Conservation (phyloP, 1,284 basidiomycete genomes). For the Austroboletus niveus region DNA sequence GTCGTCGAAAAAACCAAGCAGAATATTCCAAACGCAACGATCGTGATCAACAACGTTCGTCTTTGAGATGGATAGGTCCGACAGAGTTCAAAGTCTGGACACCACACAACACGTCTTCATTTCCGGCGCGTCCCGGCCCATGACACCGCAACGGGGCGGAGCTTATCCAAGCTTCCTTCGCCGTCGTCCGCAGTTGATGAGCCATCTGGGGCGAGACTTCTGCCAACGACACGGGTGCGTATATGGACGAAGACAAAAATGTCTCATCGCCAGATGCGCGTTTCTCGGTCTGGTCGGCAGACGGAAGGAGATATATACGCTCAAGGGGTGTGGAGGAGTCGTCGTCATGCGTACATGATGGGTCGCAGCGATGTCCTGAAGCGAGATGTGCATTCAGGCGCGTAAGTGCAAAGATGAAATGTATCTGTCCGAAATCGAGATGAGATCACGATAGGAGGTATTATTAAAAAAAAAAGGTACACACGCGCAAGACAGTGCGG, state of each 20-base stretch:
- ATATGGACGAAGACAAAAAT: constrained; percentile 39
- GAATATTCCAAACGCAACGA: background rate
- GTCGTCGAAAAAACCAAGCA: background rate
- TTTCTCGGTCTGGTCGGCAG: constrained; percentile 12
- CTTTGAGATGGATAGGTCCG: constrained; percentile 25
- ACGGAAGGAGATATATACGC: constrained; percentile 57
- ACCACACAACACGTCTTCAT: background rate
- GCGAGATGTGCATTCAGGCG: constrained; percentile 58
- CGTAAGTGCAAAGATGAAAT: constrained; percentile 68
- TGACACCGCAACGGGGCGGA: constrained; percentile 11
- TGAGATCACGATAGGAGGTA: background rate
- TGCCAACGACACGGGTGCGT: constrained; percentile 62
- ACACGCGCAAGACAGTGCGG: constrained; percentile 64
- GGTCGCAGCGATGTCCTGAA: constrained; percentile 28
- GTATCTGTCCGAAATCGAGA: constrained; percentile 45
- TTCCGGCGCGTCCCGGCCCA: background rate
- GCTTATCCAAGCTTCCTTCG: constrained; percentile 65
- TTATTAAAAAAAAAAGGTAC: background rate
- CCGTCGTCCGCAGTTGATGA: constrained; percentile 48
- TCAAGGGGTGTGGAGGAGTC: constrained; percentile 35
- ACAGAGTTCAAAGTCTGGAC: constrained; percentile 1
- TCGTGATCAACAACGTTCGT: constrained; percentile 9
- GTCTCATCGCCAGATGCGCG: constrained; percentile 16
- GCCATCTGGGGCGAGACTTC: constrained; percentile 48
- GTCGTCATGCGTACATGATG: constrained; percentile 5